phyloP scores from a whole-genome alignment of 768 basidiomycete genomes.

The Tricholomella constricta region DNA sequence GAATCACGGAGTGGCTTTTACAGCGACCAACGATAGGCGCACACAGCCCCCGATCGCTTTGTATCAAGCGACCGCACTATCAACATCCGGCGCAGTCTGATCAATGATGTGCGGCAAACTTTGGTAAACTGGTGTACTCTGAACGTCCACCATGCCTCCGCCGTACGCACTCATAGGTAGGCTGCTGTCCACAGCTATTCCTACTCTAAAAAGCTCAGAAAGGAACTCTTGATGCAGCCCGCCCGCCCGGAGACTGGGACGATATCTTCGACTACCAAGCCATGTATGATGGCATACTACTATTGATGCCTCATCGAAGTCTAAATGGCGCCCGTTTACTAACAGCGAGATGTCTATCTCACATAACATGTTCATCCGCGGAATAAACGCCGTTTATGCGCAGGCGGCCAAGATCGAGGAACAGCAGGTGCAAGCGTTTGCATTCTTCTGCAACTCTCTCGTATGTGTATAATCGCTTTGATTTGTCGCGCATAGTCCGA shows the following conservation, averaged over 20 bases:
- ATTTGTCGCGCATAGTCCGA: not conserved
- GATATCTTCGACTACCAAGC: slow-evolving; percentile 30
- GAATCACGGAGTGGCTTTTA: too few relatives aligned
- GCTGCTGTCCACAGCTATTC: not conserved
- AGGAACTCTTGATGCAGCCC: not conserved
- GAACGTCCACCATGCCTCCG: slow-evolving; percentile 7
- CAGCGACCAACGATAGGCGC: too few relatives aligned
- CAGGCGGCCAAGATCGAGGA: slow-evolving; percentile 23
- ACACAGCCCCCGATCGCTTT: too few relatives aligned
- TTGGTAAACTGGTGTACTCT: too few relatives aligned
- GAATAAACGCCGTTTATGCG: slow-evolving; percentile 27
- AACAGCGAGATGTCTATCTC: slow-evolving; percentile 31
- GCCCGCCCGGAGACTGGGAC: slow-evolving; percentile 29
- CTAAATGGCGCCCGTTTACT: not conserved
- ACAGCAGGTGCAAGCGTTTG: slow-evolving; percentile 26
- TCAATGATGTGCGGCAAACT: too few relatives aligned
- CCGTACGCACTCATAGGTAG: slow-evolving; percentile 7
- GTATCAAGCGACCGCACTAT: too few relatives aligned
- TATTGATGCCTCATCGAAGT: too few relatives aligned
- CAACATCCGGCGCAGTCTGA: too few relatives aligned
- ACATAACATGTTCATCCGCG: slow-evolving; percentile 32
- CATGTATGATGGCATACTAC: slow-evolving; percentile 22
- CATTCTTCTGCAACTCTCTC: slow-evolving; percentile 26
- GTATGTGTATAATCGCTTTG: slow-evolving; percentile 22
- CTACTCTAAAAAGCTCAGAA: not conserved